Base-by-base conservation (phyloP, 2,329 filamentous ascomycete genomes). In the Aureobasidium sp. region DNA sequence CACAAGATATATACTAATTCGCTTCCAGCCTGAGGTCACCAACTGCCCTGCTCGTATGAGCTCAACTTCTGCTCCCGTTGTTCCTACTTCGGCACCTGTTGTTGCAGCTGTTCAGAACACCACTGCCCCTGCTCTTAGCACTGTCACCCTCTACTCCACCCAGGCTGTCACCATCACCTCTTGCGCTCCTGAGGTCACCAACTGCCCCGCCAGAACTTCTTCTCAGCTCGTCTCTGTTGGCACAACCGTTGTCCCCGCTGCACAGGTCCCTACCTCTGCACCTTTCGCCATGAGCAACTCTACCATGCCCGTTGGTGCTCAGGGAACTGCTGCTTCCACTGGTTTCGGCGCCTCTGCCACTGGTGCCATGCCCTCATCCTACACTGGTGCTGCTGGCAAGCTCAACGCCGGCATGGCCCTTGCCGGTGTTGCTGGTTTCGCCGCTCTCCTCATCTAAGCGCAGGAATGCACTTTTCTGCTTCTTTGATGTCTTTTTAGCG, bases 91-190 rank as follows among this genome's bases (percentile, higher is more conserved):
- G 36, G 44, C 39, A 15, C 37, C 47, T 24, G 46, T 59, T 15
- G 27, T 27, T 24, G 27, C 17, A 17, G 61, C 46, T 55, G 44
- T 44, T 20, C 41, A 39, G 44, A 53, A 52, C 59, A 46, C 53
- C 43, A 24, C 53, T 26, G 55, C 62, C 15, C 37, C 55, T 15
- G 41, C 62, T 6, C 12, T 27, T 9, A 29, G 17, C 47, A 52
- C 61, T n/a, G 55, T 59, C 39, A 68, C 66, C 37, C 59, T 67
- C 32, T 69, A 69, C 66, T 64, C 64, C 64, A 71, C 69, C 46
- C 41, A 65, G n/a, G 56, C 65, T 9, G 68, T 76, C 60, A 78
- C 76, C 44, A 68, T 77, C 67, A 74, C 72, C 61, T 71, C 73
- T 67, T 76, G 75, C 66, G 73, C 71, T 9, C 68, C 73, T 29